Evolutionary conservation across 208 protist genomes (phyloP), one percentile per base, ranked within the genome.

Genomic region (Trypanosoma brucei): DNA sequence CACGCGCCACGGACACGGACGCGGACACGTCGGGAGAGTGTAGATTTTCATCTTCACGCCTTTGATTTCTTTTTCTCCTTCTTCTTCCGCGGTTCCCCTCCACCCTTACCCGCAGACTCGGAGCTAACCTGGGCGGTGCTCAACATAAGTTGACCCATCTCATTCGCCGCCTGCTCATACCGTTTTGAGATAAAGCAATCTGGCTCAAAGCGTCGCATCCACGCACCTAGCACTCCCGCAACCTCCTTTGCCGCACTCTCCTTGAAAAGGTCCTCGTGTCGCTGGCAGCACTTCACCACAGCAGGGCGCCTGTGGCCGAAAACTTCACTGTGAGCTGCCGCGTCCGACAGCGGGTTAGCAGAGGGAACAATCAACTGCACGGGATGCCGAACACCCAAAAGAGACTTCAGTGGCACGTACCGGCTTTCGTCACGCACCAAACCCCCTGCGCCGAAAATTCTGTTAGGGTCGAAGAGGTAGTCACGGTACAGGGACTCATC

Each of bases 151-250:
- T 85, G 70, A 34, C 44, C 36, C 83, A 92, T 88, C 65, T 95
- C 85, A 73, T 83, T 85, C 49, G 78, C 76, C 3, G 86, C 83
- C 70, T 92, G 84, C 63, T 91, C 80, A 59, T 86, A 95, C 39
- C 84, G 74, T 3, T 83, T 80, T 55, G 74, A 59, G 48, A 95
- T 59, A 61, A 84, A 69, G 4, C 71, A 62, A 52, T 95, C 89
- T 6, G 76, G 83, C 36, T 95, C 89, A 62, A 92, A 95, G 4
- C 89, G 85, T 58, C 79, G 76, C 72, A 95, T 59, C 86, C 89
- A 95, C 58, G 62, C 60, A 7, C 70, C 60, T 34, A 90, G 65
- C 2, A 88, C 78, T 33, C 70, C 76, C 0, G 78, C 83, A 35
- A 95, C 57, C 71, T 95, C 89, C 9, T 39, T 72, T 3, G 83